phyloP scores from a whole-genome alignment of 2,329 filamentous ascomycete genomes.

The Neocatenulostroma microsporum region DNA sequence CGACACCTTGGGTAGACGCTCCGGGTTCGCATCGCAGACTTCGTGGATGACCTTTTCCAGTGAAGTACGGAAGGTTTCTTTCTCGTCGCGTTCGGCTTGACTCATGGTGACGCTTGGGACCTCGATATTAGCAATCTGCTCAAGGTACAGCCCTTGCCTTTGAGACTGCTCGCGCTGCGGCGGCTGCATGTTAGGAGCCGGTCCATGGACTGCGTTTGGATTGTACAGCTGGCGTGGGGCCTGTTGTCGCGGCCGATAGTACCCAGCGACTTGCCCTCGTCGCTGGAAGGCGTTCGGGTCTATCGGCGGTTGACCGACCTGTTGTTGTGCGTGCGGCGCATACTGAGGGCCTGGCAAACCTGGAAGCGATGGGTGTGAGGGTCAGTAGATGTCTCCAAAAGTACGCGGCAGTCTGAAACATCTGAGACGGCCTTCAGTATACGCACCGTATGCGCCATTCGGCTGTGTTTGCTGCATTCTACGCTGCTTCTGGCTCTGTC shows the following conservation, averaged over 20 bases:
- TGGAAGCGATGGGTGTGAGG: no score
- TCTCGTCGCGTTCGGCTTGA: constrained; percentile 55
- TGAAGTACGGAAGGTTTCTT: constrained; percentile 59
- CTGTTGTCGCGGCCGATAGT: constrained; percentile 12
- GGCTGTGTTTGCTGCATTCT: constrained; percentile 8
- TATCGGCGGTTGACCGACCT: constrained; percentile 15
- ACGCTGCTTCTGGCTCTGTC: constrained; percentile 3
- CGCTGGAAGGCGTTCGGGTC: constrained; percentile 27
- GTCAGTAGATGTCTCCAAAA: no score
- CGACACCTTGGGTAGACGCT: constrained; percentile 50
- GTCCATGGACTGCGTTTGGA: constrained; percentile 15
- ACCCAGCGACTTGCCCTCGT: constrained; percentile 15
- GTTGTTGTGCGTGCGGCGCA: no score
- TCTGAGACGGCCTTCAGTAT: no score
- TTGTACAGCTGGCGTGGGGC: constrained; percentile 21
- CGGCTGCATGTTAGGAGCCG: constrained; percentile 6
- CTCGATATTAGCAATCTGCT: constrained; percentile 38
- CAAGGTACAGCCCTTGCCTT: constrained; percentile 36
- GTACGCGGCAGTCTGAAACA: no score
- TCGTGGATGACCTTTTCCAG: constrained; percentile 59
- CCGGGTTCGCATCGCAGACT: constrained; percentile 45
- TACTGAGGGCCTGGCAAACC: no score
- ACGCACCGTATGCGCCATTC: no score
- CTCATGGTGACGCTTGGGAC: constrained; percentile 57
- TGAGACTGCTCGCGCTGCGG: constrained; percentile 18